Conservation (phyloP, 208 protist genomes). For the Trypanosoma cruzi region DNA sequence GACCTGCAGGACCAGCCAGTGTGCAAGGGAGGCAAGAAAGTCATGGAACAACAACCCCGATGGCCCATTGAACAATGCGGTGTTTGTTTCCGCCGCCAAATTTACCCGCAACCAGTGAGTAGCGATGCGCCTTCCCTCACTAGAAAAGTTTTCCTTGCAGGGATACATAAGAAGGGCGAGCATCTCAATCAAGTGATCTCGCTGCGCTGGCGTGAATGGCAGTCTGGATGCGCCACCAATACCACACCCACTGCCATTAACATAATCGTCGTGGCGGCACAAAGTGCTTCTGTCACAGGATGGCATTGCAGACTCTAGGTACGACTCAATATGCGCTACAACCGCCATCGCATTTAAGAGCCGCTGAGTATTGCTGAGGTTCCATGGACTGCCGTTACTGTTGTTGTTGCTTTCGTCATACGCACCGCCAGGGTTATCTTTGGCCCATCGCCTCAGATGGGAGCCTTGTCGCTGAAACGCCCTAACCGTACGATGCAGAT, state of each 20-base stretch:
- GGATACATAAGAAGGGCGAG: slow-evolving; percentile 7
- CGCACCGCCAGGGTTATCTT: too few relatives aligned
- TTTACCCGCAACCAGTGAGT: slow-evolving; percentile 6
- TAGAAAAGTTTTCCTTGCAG: background rate
- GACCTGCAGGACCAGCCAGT: slow-evolving; percentile 16
- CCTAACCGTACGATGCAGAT: slow-evolving; percentile 8
- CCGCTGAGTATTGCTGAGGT: background rate
- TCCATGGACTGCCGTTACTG: too few relatives aligned
- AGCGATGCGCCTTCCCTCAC: background rate
- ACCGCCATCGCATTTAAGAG: slow-evolving; percentile 16
- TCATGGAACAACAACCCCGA: slow-evolving; percentile 13
- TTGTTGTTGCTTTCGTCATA: too few relatives aligned
- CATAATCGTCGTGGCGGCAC: background rate
- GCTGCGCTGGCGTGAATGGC: slow-evolving; percentile 1
- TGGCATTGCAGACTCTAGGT: background rate
- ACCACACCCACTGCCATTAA: too few relatives aligned
- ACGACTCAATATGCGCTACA: slow-evolving; percentile 15
- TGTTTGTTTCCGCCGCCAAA: background rate
- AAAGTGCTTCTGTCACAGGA: background rate
- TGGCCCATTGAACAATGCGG: background rate
- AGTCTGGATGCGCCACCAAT: background rate
- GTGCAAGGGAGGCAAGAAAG: slow-evolving; percentile 9
- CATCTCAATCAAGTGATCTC: slow-evolving; percentile 13
- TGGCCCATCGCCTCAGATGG: background rate
- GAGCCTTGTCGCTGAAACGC: slow-evolving; percentile 9